Percentiles rank a stretch among this genome's conserved stretches.
Evolutionary conservation across 2,329 filamentous ascomycete genomes (phyloP).

Genomic region (Colletotrichum sojae): DNA sequence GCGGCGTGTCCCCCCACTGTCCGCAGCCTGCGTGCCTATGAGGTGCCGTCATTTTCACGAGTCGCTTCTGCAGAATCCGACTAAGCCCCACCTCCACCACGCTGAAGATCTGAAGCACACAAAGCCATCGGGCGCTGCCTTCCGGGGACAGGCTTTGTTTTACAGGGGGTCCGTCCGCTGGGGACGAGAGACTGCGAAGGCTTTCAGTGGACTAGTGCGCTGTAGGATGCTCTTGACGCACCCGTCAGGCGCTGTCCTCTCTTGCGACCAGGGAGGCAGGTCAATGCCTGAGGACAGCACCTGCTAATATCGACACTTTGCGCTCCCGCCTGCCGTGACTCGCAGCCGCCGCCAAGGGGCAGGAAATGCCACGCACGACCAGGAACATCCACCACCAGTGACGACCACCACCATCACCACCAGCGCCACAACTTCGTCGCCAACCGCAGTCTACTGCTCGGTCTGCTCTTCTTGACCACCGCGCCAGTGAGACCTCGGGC

Average conservation of each 20-base stretch:
- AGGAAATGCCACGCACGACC: conserved; percentile 23
- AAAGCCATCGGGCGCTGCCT: conserved; percentile 18
- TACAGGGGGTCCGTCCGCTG: conserved; percentile 8
- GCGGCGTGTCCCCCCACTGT: conserved; percentile 1
- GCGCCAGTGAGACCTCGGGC: conserved; percentile 13
- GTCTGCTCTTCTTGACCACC: conserved; percentile 22
- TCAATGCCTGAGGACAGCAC: conserved; percentile 34
- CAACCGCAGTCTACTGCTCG: conserved; percentile 42
- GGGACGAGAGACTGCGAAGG: background rate
- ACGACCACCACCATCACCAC: background rate
- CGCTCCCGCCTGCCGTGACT: conserved; percentile 26
- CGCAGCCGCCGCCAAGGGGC: background rate
- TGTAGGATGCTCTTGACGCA: background rate
- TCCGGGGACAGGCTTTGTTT: conserved; percentile 27
- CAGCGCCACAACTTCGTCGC: conserved; percentile 41
- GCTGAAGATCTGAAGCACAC: conserved; percentile 21
- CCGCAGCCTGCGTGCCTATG: conserved; percentile 12
- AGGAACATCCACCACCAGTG: background rate
- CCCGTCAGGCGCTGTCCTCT: background rate
- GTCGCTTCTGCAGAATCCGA: conserved; percentile 16
- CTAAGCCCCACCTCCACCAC: conserved; percentile 2
- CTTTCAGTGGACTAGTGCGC: background rate
- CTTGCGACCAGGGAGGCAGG: background rate
- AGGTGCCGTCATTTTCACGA: conserved; percentile 11
- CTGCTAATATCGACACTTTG: conserved; percentile 34